phyloP scores from a whole-genome alignment of 441 rosid species.

The Omphalea diandra region DNA sequence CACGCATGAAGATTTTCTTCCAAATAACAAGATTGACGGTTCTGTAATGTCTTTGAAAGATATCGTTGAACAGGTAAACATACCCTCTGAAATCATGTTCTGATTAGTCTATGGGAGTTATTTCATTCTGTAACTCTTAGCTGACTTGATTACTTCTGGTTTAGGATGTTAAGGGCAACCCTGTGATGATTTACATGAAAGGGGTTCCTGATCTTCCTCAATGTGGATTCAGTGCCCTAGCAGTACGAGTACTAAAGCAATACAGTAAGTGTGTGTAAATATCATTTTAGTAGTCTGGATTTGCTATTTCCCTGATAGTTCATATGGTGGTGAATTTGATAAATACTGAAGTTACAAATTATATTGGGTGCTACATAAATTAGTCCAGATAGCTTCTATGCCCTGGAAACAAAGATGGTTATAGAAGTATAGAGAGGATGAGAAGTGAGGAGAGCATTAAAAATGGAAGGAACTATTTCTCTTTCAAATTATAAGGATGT shows the following conservation, averaged over 20 bases:
- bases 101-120: background rate
- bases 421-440: background rate
- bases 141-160: conserved; percentile 24
- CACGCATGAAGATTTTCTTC: conserved; percentile 83
- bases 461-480: background rate
- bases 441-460: background rate
- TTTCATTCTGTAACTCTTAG: background rate
- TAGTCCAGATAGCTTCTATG: background rate
- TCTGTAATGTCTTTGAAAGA: conserved; percentile 57
- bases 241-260: conserved; percentile 76
- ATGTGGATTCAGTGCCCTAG: conserved; percentile 92
- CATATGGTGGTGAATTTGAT: background rate
- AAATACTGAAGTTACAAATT: background rate
- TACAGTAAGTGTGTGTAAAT: conserved; percentile 57
- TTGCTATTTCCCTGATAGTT: background rate
- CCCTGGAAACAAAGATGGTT: background rate
- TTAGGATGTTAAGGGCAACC: conserved; percentile 93
- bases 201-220: conserved; percentile 88
- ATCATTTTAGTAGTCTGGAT: background rate
- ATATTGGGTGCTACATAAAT: no score
- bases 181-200: conserved; percentile 94
- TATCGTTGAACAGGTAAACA: conserved; percentile 67
- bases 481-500: background rate
- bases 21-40: conserved; percentile 52
- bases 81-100: background rate